phyloP scores from a whole-genome alignment of 305 asterid species.

The Fraxinus sp. region DNA sequence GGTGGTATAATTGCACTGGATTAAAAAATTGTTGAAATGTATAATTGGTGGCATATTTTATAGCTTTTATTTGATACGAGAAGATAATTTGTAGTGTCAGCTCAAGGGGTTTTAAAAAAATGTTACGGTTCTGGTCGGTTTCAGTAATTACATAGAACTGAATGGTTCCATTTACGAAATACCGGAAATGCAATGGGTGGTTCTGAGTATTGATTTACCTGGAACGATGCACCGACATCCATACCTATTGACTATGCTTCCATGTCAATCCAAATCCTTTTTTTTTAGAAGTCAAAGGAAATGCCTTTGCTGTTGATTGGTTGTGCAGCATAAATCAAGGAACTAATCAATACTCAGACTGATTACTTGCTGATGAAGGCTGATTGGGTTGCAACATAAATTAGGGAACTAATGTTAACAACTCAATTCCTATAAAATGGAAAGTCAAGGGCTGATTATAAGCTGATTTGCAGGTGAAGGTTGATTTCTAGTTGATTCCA shows the following conservation, averaged over 20 bases:
- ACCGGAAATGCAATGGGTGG: background rate
- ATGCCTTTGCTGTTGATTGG: slow-evolving; percentile 1
- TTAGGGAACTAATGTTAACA: background rate
- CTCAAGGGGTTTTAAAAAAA: background rate
- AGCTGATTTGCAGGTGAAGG: background rate
- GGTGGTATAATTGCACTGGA: background rate
- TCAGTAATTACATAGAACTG: background rate
- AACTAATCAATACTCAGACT: background rate
- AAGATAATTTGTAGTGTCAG: background rate
- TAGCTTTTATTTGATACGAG: background rate
- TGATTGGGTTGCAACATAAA: background rate
- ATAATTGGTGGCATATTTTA: background rate
- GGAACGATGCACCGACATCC: background rate
- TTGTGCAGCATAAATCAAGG: background rate
- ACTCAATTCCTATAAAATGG: background rate
- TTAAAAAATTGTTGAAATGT: background rate
- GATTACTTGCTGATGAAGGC: background rate
- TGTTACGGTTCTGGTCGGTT: background rate
- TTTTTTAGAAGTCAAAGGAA: background rate
- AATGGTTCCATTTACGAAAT: background rate
- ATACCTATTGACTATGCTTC: background rate
- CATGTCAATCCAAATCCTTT: background rate
- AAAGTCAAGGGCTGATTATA: background rate
- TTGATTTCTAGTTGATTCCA: background rate
- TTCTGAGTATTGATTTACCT: background rate